These are phyloP conservation scores for Pulchroboletus neoregius DNA, from an alignment of 1,284 basidiomycete genomes.

Conservation along the genomic window DNA sequence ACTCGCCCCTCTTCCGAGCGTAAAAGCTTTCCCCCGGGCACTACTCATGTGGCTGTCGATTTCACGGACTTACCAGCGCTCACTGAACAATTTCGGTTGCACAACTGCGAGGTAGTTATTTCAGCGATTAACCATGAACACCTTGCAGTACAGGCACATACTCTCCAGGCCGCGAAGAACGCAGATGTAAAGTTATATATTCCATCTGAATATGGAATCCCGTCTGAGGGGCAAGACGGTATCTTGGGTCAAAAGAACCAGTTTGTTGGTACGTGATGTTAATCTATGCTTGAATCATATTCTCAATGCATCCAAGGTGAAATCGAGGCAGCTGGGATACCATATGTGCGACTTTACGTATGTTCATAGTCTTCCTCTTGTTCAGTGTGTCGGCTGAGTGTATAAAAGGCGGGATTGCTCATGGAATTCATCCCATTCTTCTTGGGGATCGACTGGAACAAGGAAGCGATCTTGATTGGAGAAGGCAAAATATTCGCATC, in stretches of 20 bases:
- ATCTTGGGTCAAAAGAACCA: conserved; percentile 14
- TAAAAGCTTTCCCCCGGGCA: conserved; percentile 18
- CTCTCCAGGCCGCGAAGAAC: conserved; percentile 30
- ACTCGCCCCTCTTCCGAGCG: conserved; percentile 13
- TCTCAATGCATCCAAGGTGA: conserved; percentile 6
- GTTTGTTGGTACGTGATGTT: conserved; percentile 15
- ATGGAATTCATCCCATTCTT: conserved; percentile 20
- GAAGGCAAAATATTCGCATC: conserved; percentile 27
- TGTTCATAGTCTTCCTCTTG: conserved; percentile 6
- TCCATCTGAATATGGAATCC: conserved; percentile 34
- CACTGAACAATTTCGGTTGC: conserved; percentile 22
- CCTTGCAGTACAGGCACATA: conserved; percentile 24
- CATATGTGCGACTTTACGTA: conserved; percentile 29
- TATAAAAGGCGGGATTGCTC: conserved; percentile 17
- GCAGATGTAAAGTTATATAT: conserved; percentile 35
- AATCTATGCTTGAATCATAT: not conserved
- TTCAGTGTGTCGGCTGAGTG: not conserved
- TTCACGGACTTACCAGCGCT: conserved; percentile 26
- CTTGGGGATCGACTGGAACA: conserved; percentile 16
- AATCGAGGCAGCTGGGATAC: conserved; percentile 25
- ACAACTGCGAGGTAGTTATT: conserved; percentile 30
- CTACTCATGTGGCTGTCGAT: conserved; percentile 23
- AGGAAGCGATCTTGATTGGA: conserved; percentile 28
- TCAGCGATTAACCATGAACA: conserved; percentile 27
- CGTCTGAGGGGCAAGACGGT: conserved; percentile 21